Base-by-base conservation (phyloP, 1,139 yeast genomes). In the Diutina pseudorugosa region DNA sequence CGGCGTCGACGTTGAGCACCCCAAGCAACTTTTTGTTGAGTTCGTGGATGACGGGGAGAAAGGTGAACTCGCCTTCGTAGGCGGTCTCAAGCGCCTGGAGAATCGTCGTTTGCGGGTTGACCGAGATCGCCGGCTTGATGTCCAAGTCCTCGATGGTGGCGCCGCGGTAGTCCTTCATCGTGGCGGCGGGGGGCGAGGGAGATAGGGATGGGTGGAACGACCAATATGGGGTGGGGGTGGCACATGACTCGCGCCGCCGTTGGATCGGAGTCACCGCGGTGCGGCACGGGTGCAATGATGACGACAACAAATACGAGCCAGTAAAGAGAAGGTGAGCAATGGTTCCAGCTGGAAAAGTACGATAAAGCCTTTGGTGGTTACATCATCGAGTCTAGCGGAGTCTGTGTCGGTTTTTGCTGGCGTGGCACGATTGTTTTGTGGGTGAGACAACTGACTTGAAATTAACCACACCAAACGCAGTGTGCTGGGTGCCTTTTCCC, bases 101-200 rank as follows among this genome's bases (percentile, higher is more conserved):
- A 41, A 81, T 64, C n/a, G 70, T 69, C 7, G 82, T 77, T 12
- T 70, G 62, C 0, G 85, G 84, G 54, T 73, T 71, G 50, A 81
- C 76, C 14, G 83, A 75, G 43, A 79, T 67, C 40, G 85, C 85
- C 1, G 85, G 85, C 51, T 76, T 76, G 54, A 80, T 73, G 60
- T 81, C 83, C 58, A 81, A 71, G 58, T 81, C 86, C 61, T 81
- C 85, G 11, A 81, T 74, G 1, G 83, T 79, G 16, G 86, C 77
- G 0, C 79, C 79, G 45, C 78, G 66, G 57, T 74, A 74, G 60
- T 74, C 78, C 52, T 68, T 62, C 20, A 62, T 60, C 14, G 36
- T 65, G 70, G 58, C 20, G n/a, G 19, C 3, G 6, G 20, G 20
- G 20, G 19, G 4, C 8, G 42, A 8, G 18, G 42, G n/a, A n/a